Evolutionary conservation across 2,329 filamentous ascomycete genomes (phyloP).

Genomic region (Cercospora zeae-maydis): DNA sequence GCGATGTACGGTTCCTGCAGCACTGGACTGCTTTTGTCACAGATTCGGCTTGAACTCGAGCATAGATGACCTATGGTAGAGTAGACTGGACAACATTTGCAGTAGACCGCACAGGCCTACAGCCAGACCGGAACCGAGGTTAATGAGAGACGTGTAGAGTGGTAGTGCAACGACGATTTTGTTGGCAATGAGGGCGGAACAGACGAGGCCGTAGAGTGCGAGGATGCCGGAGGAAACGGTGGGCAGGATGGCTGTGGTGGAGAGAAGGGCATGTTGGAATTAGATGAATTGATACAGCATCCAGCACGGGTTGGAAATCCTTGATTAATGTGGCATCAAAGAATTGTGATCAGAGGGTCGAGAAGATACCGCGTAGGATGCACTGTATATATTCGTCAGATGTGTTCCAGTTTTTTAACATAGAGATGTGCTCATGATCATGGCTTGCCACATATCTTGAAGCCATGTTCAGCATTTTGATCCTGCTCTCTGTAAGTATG

Average conservation of each 20-base stretch:
- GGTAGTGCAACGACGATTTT: conserved; percentile 14
- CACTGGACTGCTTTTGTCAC: too few relatives aligned
- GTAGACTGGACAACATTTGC: too few relatives aligned
- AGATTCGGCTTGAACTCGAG: too few relatives aligned
- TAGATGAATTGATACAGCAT: background rate
- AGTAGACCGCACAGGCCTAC: conserved; percentile 11
- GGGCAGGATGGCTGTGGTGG: conserved; percentile 4
- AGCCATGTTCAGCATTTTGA: background rate
- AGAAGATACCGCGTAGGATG: background rate
- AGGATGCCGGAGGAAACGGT: conserved; percentile 21
- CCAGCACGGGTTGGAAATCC: background rate
- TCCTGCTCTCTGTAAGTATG: background rate
- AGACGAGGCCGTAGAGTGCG: conserved; percentile 20
- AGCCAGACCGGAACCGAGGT: conserved; percentile 18
- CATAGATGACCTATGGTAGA: too few relatives aligned
- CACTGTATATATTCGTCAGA: background rate
- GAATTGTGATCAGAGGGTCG: background rate
- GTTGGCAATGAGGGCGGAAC: conserved; percentile 17
- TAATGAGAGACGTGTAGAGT: conserved; percentile 17
- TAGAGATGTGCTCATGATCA: background rate
- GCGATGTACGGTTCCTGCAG: too few relatives aligned
- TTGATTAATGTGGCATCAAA: background rate
- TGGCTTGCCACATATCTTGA: conserved; percentile 6
- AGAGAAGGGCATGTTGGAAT: background rate
- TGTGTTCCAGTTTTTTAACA: background rate